Base-by-base conservation (phyloP, 2,329 filamentous ascomycete genomes). In the Pseudocercospora musae region DNA sequence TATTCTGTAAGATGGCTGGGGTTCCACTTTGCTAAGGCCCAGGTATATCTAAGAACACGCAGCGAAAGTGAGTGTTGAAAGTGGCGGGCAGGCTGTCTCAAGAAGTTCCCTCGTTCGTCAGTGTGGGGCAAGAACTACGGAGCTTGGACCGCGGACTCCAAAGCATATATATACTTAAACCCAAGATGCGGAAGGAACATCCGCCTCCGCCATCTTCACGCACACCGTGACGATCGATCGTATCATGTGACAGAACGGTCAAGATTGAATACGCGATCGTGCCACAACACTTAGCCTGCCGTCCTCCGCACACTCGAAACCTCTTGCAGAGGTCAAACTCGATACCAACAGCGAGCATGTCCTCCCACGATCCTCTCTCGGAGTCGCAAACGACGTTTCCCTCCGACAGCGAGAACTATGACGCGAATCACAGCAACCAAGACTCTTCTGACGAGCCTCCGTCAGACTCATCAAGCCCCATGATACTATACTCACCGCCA, bases 401-500 rank as follows among this genome's bases (percentile, higher is more conserved):
- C 69, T 92, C 90, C 56, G 91, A 95, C 81, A 92, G 88, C 81
- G 90, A 94, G 78, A 89, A 89, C 76, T 94, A 95, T 78, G 89
- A 88, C 58, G 85, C 83, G 42, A 77, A 79, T 70, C 74, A 79
- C 63, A 69, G 64, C 49, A 73, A 71, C 52, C 64, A 69, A 50
- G 87, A 89, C 62, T 78, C 84, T 59, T 78, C 84, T 62, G 85
- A 84, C 18, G 79, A 82, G 42, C 87, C 87, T 54, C 82, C 84
- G 1, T 85, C 87, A 1, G 86, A 87, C 7, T 79, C 79, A 58
- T 88, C 86, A 10, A 84, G 86, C 0, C 88, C 89, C 8, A 78
- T 96, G 71, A 88, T 96, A 53, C 85, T 98, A 52, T 99, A 98
- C 83, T 87, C 87, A 68, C 92, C 93, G 3, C 93, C 95, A 2